Evolutionary conservation across 1,139 yeast species (phyloP).

Genomic region (Citeromyces hawaiiensis): DNA sequence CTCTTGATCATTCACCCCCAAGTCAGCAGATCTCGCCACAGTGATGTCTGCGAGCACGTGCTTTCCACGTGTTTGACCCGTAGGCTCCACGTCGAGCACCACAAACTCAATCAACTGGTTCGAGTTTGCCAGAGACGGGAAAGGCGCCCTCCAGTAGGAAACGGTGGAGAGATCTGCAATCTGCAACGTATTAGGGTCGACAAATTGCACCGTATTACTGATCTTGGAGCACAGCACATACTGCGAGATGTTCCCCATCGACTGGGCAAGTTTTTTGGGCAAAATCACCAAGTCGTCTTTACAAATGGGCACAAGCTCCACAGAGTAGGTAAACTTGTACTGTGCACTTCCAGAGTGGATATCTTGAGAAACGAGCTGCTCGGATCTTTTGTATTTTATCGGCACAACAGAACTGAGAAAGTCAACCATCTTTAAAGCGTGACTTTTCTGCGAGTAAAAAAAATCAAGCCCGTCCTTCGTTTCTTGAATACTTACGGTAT

Average conservation of each 20-base stretch:
- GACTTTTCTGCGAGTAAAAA: slow-evolving; percentile 78
- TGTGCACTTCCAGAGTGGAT: slow-evolving; percentile 82
- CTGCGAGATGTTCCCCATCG: slow-evolving; percentile 74
- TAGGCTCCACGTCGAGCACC: slow-evolving; percentile 87
- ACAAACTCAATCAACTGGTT: slow-evolving; percentile 78
- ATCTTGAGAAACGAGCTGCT: slow-evolving; percentile 85
- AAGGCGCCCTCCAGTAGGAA: slow-evolving; percentile 84
- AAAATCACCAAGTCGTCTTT: slow-evolving; percentile 89
- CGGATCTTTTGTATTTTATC: slow-evolving; percentile 72
- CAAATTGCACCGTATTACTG: slow-evolving; percentile 69
- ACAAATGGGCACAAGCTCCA: slow-evolving; percentile 95
- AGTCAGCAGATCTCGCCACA: slow-evolving; percentile 74
- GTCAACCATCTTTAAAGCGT: slow-evolving; percentile 89
- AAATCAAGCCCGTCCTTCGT: slow-evolving; percentile 92
- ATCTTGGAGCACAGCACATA: slow-evolving; percentile 78
- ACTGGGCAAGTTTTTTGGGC: slow-evolving; percentile 74
- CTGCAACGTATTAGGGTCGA: slow-evolving; percentile 77
- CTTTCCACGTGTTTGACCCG: slow-evolving; percentile 74
- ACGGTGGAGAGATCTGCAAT: slow-evolving; percentile 63
- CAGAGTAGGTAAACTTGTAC: slow-evolving; percentile 84
- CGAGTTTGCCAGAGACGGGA: slow-evolving; percentile 63
- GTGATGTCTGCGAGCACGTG: slow-evolving; percentile 82
- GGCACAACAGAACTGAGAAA: slow-evolving; percentile 83
- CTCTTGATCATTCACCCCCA: slow-evolving; percentile 74
- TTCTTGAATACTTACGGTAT: slow-evolving; percentile 88